A percentile compares a stretch with the other conserved stretches of the same genome.
Conservation (phyloP, 345 rosid species). For the Microthlaspi erraticum region DNA sequence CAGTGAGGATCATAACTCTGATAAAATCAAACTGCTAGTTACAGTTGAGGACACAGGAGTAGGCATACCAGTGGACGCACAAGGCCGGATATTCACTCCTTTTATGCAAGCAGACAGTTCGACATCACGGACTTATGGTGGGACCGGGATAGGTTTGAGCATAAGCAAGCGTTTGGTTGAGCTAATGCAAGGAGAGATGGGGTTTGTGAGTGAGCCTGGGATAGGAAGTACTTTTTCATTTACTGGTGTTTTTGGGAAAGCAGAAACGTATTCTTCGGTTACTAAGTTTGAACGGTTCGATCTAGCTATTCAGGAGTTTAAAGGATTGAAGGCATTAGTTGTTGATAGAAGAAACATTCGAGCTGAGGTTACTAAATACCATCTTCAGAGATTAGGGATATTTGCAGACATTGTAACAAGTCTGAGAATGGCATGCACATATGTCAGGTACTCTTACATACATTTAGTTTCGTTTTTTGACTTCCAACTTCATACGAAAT, state of each 20-base stretch:
- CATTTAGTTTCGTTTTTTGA: neutral
- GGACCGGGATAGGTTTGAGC: conserved; percentile 96
- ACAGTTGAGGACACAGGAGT: conserved; percentile 95
- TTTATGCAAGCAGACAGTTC: conserved; percentile 99
- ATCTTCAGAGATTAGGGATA: conserved; percentile 76
- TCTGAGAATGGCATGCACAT: conserved; percentile 52
- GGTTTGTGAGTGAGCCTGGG: conserved; percentile 77
- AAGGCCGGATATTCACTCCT: conserved; percentile 83
- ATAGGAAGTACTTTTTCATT: conserved; percentile 90
- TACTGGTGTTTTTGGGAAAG: conserved; percentile 68
- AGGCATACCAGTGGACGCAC: conserved; percentile 84
- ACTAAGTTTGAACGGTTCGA: conserved; percentile 53
- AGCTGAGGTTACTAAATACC: conserved; percentile 80
- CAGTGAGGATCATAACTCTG: conserved; percentile 42
- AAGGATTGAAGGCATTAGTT: conserved; percentile 71
- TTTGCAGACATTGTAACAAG: conserved; percentile 51
- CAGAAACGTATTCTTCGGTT: conserved; percentile 50
- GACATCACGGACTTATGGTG: conserved; percentile 94
- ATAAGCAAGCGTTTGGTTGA: conserved; percentile 88
- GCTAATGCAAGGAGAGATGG: conserved; percentile 94
- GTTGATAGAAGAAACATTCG: conserved; percentile 75
- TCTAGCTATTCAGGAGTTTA: conserved; percentile 55
- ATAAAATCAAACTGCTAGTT: conserved; percentile 63
- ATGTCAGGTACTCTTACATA: conserved; percentile 42
- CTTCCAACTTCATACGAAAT: conserved; percentile 9